Conservation (phyloP, 371 early-diverging fungal species). For the Smittium culicis region DNA sequence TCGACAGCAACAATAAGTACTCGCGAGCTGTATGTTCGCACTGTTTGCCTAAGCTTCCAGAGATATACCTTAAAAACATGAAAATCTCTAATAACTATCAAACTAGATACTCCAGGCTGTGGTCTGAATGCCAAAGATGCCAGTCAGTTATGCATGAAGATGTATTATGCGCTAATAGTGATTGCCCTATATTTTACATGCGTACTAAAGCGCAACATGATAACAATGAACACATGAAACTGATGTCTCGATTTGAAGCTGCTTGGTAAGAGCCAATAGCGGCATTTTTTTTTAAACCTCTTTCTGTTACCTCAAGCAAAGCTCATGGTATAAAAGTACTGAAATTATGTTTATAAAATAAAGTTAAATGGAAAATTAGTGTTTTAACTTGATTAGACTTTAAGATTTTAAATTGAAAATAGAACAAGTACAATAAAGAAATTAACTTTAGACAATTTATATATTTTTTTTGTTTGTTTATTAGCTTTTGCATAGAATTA, state of each 20-base stretch:
- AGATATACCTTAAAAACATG: constrained; percentile 60
- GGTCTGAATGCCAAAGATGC: constrained; percentile 99
- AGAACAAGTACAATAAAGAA: too few relatives aligned
- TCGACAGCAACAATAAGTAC: background rate
- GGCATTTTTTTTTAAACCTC: too few relatives aligned
- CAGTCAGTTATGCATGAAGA: constrained; percentile 95
- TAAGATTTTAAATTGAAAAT: too few relatives aligned
- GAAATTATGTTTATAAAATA: too few relatives aligned
- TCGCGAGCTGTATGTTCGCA: constrained; percentile 63
- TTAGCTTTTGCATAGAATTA: too few relatives aligned
- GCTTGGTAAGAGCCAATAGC: constrained; percentile 37
- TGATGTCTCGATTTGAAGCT: constrained; percentile 45
- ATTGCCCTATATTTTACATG: constrained; percentile 99
- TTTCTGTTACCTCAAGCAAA: too few relatives aligned
- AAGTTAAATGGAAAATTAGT: too few relatives aligned
- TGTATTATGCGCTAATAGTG: constrained; percentile 94
- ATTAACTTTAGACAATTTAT: too few relatives aligned
- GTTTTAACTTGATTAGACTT: too few relatives aligned
- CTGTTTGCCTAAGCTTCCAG: constrained; percentile 58
- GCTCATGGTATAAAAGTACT: too few relatives aligned
- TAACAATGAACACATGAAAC: constrained; percentile 49
- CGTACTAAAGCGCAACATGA: constrained; percentile 97
- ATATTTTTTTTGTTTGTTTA: too few relatives aligned
- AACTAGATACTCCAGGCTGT: constrained; percentile 70
- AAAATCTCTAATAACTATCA: constrained; percentile 54